Evolutionary conservation across 345 rosid species (phyloP), one percentile per base, ranked within the genome.

Genomic region (Nasturtium officinale): DNA sequence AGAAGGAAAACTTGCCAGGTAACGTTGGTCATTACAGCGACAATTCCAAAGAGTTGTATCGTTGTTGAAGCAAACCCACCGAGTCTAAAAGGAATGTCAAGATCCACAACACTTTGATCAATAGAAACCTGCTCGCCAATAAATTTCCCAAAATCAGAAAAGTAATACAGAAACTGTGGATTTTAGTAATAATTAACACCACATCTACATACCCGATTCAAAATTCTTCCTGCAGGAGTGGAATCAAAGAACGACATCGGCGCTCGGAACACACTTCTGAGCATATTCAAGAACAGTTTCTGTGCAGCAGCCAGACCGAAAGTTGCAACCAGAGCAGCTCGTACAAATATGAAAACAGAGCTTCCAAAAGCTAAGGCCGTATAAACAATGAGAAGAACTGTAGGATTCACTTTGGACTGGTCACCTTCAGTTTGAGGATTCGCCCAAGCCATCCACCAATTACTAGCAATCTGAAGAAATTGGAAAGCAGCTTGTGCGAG

Each of bases 381-480:
- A 76, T 86, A 95, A 79, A 95, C 96, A 59, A 89, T 72, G 37
- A 95, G 85, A 75, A 95, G 96, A 77, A 84, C 86, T 83, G 90
- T 87, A 13, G 98, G 88, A 75, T 80, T 71, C 73, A 89, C 97
- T 85, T 87, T 95, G 29, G 99, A 83, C 65, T 80, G 80, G 64
- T 86, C 99, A 60, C 97, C 99, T 86, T 86, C 96, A 13, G 93
- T 89, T 75, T 91, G 99, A 68, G 99, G 99, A 82, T 92, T 95
- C 47, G 98, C 98, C 99, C 99, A 95, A 65, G 99, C 99, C 99
- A 95, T 95, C 99, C 99, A 95, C 99, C 99, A 95, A 77, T 85
- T 95, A 81, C 99, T 87, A 79, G 97, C 94, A 74, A 95, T 95
- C 84, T 95, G 99, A 69, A 95, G 99, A 82, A 95, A 92, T 55